Base-by-base conservation (phyloP, 1,139 yeast genomes). In the Diutina pseudorugosa region DNA sequence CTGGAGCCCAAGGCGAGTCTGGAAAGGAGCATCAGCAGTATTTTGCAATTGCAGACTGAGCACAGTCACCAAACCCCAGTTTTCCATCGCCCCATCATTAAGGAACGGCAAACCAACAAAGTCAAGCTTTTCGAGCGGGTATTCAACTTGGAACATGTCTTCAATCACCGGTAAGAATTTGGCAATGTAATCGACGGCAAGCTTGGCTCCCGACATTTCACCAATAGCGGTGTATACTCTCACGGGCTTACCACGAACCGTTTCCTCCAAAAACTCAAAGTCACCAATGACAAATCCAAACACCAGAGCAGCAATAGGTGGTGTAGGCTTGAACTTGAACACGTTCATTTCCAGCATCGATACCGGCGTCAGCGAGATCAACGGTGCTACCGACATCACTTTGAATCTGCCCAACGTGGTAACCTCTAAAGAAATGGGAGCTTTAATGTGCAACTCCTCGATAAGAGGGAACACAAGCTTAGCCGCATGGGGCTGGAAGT, bases 61-160 rank as follows among this genome's bases (percentile, higher is more conserved):
- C 8, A 83, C 72, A 2, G 84, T 77, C 40, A 85, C 73, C 67
- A 83, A 67, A 3, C 88, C 86, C 79, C 85, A 82, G 61, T 85
- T 84, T 62, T 85, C 94, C 83, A 84, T 85, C 4, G 87, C 93
- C 55, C 87, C 85, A 63, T 85, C 91, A 40, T 80, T 73, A 55
- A 85, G 70, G 59, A 81, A 83, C 6, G 93, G 93, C 14, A 85
- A 63, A 1, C 85, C 77, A 2, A 82, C 77, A 50, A 85, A 67
- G 61, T 85, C 93, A 44, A 85, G 64, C 58, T 85, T 85, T 5
- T 70, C 66, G 57, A 83, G 67, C 1, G 91, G 91, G 59, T 72
- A 84, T 1, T 61, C 57, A 14, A 62, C 61, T 0, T 71, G 69
- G 52, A 84, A 73, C 36, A 71, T 65, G 0, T 62, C 52, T 53